Percentiles rank a stretch among this genome's conserved stretches.
Evolutionary conservation across 768 basidiomycete genomes (phyloP).

Genomic region (Clavaria fumosa): DNA sequence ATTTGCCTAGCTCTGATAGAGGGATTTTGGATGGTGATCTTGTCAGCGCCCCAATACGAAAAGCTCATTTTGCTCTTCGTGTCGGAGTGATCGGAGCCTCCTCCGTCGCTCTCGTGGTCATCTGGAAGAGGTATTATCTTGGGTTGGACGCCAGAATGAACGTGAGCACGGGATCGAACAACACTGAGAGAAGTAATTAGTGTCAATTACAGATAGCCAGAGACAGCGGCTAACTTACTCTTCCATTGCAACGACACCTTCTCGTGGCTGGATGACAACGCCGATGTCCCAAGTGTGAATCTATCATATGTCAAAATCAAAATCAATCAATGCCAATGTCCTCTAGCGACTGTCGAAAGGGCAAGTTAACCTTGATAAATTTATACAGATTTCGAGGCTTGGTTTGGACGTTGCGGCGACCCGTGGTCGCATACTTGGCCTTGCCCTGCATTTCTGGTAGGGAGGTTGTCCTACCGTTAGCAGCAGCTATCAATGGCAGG

Average conservation of each 20-base stretch:
- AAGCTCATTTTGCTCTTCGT: slow-evolving; percentile 90
- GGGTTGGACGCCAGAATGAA: slow-evolving; percentile 34
- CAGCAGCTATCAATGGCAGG: slow-evolving; percentile 53
- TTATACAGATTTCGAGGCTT: slow-evolving; percentile 88
- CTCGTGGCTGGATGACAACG: slow-evolving; percentile 55
- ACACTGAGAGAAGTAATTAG: slow-evolving; percentile 29
- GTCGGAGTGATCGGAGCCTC: slow-evolving; percentile 73
- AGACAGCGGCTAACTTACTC: slow-evolving; percentile 40
- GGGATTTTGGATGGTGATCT: slow-evolving; percentile 75
- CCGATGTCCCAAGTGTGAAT: slow-evolving; percentile 83
- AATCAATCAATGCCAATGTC: too few species aligned
- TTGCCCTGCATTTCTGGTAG: slow-evolving; percentile 75
- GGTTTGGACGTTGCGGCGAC: slow-evolving; percentile 57
- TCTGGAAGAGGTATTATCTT: slow-evolving; percentile 54
- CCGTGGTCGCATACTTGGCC: slow-evolving; percentile 71
- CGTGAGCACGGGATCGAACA: slow-evolving; percentile 52
- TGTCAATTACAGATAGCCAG: slow-evolving; percentile 2
- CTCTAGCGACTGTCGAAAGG: too few species aligned
- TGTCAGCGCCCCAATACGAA: slow-evolving; percentile 88
- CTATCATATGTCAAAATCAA: slow-evolving; percentile 22
- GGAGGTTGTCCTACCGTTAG: slow-evolving; percentile 57
- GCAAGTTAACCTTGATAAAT: slow-evolving; percentile 62
- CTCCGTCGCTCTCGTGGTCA: slow-evolving; percentile 41
- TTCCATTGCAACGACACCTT: slow-evolving; percentile 81
- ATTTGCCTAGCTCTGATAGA: slow-evolving; percentile 21